phyloP scores from a whole-genome alignment of 306 rosid genomes.

The Hippophae gyantsensis region DNA sequence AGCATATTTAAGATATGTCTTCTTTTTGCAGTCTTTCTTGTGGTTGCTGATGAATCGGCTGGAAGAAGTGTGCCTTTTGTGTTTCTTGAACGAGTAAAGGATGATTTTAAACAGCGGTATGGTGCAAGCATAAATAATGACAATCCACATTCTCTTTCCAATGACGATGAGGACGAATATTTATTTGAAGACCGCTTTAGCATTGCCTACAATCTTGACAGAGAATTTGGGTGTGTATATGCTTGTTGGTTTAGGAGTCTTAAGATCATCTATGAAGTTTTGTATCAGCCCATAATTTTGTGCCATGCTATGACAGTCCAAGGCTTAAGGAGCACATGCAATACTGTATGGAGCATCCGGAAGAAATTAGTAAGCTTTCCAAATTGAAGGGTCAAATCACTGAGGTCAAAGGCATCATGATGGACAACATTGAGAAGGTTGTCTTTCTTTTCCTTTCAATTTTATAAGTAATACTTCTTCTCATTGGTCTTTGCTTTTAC shows the following conservation, averaged over 20 bases:
- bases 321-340: conserved; percentile 90
- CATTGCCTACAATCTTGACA: conserved; percentile 84
- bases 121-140: conserved; percentile 49
- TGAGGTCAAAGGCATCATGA: conserved; percentile 93
- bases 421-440: conserved; percentile 97
- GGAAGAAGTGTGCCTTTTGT: conserved; percentile 85
- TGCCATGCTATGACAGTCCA: conserved; percentile 49
- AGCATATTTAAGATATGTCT: conserved; percentile 10
- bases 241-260: conserved; percentile 7
- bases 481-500: background rate
- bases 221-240: conserved; percentile 81
- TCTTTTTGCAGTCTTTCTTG: conserved; percentile 72
- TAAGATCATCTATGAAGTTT: conserved; percentile 1
- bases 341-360: conserved; percentile 84
- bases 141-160: conserved; percentile 56
- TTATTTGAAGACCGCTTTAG: conserved; percentile 79
- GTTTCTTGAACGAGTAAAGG: conserved; percentile 88
- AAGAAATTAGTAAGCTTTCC: conserved; percentile 87
- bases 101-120: conserved; percentile 72
- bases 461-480: background rate
- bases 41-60: conserved; percentile 82
- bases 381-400: conserved; percentile 91
- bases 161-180: conserved; percentile 65
- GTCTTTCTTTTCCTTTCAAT: background rate
- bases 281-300: conserved; percentile 6